Conservation (phyloP, 202 grass and related monocot genomes). For the Zizania palustris region DNA sequence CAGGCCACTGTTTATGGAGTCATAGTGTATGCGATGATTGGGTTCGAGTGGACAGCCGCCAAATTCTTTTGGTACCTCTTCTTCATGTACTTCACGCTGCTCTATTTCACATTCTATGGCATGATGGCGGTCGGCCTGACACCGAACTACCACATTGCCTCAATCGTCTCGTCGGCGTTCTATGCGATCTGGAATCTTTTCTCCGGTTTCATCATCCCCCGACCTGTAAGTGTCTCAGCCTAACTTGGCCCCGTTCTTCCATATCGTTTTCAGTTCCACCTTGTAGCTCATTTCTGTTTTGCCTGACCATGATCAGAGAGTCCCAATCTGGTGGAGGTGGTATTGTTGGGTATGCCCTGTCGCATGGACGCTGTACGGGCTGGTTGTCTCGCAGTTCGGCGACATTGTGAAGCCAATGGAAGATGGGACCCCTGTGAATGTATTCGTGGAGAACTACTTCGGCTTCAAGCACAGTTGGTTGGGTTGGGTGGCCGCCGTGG, state of each 20-base stretch:
- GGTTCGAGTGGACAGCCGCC: conserved; percentile 75
- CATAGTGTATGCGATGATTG: conserved; percentile 92
- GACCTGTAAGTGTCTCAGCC: conserved; percentile 52
- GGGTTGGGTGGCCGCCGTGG: conserved; percentile 50
- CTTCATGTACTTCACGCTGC: conserved; percentile 87
- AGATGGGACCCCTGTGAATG: conserved; percentile 27
- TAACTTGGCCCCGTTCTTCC: background rate
- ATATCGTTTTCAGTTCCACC: background rate
- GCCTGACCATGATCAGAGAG: conserved; percentile 47
- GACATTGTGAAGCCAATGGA: conserved; percentile 44
- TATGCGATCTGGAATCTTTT: conserved; percentile 89
- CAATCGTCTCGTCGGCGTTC: conserved; percentile 75
- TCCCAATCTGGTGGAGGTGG: conserved; percentile 95
- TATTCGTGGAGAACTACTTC: conserved; percentile 52
- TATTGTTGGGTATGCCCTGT: conserved; percentile 67
- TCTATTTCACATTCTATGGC: conserved; percentile 96
- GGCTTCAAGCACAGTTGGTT: conserved; percentile 77
- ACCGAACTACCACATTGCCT: conserved; percentile 76
- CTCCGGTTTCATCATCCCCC: conserved; percentile 74
- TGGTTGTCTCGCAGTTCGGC: conserved; percentile 78
- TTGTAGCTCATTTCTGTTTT: background rate
- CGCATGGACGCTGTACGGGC: conserved; percentile 79
- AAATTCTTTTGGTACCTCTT: conserved; percentile 95
- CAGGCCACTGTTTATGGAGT: conserved; percentile 68
- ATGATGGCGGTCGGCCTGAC: conserved; percentile 93